Conservation (phyloP, 1,139 yeast species). For the Magnusiomyces fungicola region DNA sequence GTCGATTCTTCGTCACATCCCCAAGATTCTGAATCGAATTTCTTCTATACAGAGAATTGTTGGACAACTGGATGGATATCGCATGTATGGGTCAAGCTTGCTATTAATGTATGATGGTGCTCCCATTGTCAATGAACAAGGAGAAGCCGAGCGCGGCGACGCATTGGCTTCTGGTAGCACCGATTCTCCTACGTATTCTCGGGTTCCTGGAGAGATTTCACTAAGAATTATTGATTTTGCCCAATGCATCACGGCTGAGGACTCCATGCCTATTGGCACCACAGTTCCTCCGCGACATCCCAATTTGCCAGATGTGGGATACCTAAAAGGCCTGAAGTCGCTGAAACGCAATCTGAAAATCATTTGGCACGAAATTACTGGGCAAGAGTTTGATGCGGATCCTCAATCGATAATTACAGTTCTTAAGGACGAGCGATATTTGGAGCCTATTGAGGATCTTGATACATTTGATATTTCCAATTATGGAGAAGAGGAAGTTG, state of each 20-base stretch:
- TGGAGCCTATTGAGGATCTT: neutral
- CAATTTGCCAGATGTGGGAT: constrained; percentile 67
- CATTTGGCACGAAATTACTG: constrained; percentile 24
- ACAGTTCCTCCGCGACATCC: constrained; percentile 66
- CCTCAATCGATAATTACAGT: neutral
- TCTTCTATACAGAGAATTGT: constrained; percentile 52
- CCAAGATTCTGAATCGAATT: constrained; percentile 54
- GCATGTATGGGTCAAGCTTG: constrained; percentile 87
- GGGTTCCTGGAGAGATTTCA: constrained; percentile 28
- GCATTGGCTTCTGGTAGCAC: neutral
- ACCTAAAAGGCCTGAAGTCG: constrained; percentile 69
- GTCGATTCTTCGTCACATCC: constrained; percentile 63
- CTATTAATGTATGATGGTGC: constrained; percentile 80
- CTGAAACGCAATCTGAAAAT: constrained; percentile 50
- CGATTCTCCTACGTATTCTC: neutral
- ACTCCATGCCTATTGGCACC: constrained; percentile 35
- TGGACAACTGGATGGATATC: constrained; percentile 57
- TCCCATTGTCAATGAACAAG: neutral
- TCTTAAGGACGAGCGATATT: neutral
- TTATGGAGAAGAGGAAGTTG: neutral
- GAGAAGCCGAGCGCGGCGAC: neutral
- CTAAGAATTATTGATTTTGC: constrained; percentile 92
- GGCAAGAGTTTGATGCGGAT: constrained; percentile 11
- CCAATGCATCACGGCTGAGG: constrained; percentile 76
- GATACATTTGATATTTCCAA: neutral